Conservation (phyloP, 2,329 filamentous ascomycete genomes). For the Fusarium domesticum region DNA sequence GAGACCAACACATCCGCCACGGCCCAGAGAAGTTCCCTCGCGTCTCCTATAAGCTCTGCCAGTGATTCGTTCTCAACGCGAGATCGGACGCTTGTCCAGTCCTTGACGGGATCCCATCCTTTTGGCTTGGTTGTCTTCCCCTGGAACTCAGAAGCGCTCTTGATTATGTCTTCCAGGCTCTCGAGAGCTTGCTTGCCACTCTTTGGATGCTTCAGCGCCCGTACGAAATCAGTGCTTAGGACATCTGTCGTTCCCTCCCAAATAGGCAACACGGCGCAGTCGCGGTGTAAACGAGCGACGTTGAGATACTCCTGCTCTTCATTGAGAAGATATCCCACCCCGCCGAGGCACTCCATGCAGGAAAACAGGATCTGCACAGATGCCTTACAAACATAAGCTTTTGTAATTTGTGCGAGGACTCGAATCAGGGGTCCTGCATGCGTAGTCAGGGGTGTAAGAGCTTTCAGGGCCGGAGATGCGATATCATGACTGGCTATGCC, state of each 20-base stretch:
- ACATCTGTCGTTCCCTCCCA: slow-evolving; percentile 75
- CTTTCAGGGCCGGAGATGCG: slow-evolving; percentile 21
- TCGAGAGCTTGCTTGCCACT: slow-evolving; percentile 37
- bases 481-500: slow-evolving; percentile 14
- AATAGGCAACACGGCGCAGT: slow-evolving; percentile 61
- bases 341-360: slow-evolving; percentile 64
- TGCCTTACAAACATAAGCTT: slow-evolving; percentile 54
- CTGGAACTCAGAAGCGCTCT: slow-evolving; percentile 21
- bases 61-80: slow-evolving; percentile 36
- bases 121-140: slow-evolving; percentile 23
- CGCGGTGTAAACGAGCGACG: slow-evolving; percentile 62
- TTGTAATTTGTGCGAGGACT: slow-evolving; percentile 57
- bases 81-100: slow-evolving; percentile 41
- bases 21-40: slow-evolving; percentile 43
- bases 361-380: slow-evolving; percentile 50
- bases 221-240: slow-evolving; percentile 52
- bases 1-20: slow-evolving; percentile 44
- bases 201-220: slow-evolving; percentile 46
- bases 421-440: slow-evolving; percentile 48
- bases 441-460: slow-evolving; percentile 34
- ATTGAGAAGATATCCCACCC: slow-evolving; percentile 65
- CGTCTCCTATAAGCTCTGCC: slow-evolving; percentile 44
- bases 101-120: slow-evolving; percentile 30
- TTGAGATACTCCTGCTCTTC: slow-evolving; percentile 63
- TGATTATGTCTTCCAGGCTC: slow-evolving; percentile 44